Percentiles rank a stretch among this genome's conserved stretches.
Conservation (phyloP, 2,329 filamentous ascomycete species). For the Nakataea oryzae region DNA sequence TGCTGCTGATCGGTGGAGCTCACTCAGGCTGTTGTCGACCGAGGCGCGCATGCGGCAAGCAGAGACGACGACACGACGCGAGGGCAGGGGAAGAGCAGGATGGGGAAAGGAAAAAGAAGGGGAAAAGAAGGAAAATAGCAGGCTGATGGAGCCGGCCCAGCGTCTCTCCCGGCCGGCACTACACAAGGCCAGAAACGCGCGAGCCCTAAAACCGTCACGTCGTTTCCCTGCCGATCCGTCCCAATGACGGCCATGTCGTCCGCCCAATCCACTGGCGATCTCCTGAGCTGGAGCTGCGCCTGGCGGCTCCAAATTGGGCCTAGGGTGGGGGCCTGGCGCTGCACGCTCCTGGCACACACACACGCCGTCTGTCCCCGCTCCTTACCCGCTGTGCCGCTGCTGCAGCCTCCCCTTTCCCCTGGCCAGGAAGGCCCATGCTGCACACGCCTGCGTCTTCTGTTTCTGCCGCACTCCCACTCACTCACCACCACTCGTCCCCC, state of each 20-base stretch:
- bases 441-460: not conserved
- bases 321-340: not conserved
- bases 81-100: not conserved
- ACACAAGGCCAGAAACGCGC: too few species aligned
- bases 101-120: not conserved
- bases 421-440: not conserved
- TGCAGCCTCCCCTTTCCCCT: too few species aligned
- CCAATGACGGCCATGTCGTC: too few species aligned
- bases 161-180: not conserved
- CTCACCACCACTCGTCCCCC: not conserved
- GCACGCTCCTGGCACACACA: too few species aligned
- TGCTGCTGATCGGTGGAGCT: not conserved
- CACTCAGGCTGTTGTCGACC: too few species aligned
- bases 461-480: not conserved
- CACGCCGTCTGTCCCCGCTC: too few species aligned
- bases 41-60: too few species aligned
- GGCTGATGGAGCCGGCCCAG: too few species aligned
- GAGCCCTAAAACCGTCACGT: not conserved
- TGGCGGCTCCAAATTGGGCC: too few species aligned
- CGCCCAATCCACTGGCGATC: not conserved
- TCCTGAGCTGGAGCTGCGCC: not conserved
- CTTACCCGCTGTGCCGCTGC: too few species aligned
- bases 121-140: not conserved
- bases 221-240: too few species aligned
- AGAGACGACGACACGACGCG: not conserved